Evolutionary conservation across 306 rosid genomes (phyloP).

Genomic region (Vachellia pachyceras): DNA sequence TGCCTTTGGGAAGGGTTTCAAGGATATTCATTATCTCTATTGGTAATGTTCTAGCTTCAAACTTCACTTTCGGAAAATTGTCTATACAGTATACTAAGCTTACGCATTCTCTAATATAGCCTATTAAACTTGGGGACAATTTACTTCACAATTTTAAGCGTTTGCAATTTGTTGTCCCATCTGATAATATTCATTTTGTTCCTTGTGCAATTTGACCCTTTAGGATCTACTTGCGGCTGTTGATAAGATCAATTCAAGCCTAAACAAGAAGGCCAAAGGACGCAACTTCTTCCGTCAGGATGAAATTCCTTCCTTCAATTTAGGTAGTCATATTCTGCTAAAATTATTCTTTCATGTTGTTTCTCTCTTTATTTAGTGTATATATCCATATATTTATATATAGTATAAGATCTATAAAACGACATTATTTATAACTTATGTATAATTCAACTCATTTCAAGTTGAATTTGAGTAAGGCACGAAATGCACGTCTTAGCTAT

Average conservation of each 20-base stretch:
- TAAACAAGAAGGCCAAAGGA: constrained; percentile 55
- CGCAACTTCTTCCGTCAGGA: constrained; percentile 70
- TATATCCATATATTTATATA: neutral
- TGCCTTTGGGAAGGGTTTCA: constrained; percentile 16
- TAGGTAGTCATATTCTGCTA: constrained; percentile 56
- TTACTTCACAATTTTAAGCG: constrained; percentile 10
- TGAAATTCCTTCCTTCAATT: constrained; percentile 73
- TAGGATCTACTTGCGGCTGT: constrained; percentile 83
- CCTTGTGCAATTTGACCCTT: constrained; percentile 30
- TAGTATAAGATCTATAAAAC: neutral
- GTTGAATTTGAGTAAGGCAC: neutral
- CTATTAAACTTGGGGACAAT: neutral
- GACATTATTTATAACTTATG: neutral
- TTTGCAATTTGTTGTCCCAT: constrained; percentile 23
- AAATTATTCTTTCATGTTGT: neutral
- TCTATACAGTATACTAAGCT: neutral
- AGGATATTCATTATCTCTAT: neutral
- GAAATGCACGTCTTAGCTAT: neutral
- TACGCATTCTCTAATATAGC: neutral
- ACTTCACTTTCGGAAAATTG: neutral
- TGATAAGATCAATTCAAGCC: constrained; percentile 80
- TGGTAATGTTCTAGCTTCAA: neutral
- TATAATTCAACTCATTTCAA: neutral
- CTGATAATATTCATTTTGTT: neutral
- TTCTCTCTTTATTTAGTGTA: constrained; percentile 9